phyloP scores from a whole-genome alignment of 257 asterid species.

The Solanum arcanum region DNA sequence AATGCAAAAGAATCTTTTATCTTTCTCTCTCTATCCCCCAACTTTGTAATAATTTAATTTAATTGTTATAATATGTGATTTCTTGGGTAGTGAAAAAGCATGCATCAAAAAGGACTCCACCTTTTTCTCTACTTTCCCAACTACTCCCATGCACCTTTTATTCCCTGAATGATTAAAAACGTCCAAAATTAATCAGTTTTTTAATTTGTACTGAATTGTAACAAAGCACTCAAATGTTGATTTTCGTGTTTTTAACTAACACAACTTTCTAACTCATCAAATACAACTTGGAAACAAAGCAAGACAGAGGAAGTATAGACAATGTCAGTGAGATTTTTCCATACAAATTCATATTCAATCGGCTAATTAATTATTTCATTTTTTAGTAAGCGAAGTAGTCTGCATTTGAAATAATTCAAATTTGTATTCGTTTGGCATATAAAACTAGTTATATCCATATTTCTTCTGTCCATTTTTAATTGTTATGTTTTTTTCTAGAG shows the following conservation, averaged over 20 bases:
- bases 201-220: not conserved
- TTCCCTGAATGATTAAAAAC: not conserved
- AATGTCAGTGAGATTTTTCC: not conserved
- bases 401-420: not conserved
- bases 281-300: not conserved
- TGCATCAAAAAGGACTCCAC: not conserved
- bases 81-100: conserved; percentile 1
- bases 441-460: not conserved
- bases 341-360: not conserved
- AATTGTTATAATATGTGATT: not conserved
- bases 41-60: not conserved
- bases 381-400: not conserved
- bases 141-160: not conserved
- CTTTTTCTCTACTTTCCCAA: conserved; percentile 3
- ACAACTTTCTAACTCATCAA: not conserved
- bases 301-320: not conserved
- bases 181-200: not conserved
- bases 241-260: not conserved
- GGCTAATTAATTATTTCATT: not conserved
- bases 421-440: not conserved
- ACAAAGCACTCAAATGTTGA: not conserved
- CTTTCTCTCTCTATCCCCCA: not conserved
- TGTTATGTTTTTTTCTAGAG: too few relatives aligned
- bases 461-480: too few relatives aligned
- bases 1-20: not conserved